These are phyloP conservation scores for Suhomyces terraborum DNA, from an alignment of 1,139 yeast species.

Conservation along the genomic window DNA sequence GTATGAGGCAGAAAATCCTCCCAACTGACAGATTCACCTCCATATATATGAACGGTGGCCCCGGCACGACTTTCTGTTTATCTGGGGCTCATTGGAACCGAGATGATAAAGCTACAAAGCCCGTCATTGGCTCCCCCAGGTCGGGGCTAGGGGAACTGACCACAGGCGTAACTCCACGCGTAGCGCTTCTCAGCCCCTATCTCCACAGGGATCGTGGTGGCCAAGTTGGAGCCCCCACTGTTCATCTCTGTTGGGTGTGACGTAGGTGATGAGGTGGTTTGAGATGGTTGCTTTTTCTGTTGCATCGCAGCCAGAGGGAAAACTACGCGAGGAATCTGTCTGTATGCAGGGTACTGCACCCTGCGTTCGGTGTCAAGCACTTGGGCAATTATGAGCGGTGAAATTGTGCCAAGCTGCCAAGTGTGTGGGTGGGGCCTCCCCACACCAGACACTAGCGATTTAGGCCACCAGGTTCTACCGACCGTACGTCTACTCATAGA, in stretches of 20 bases:
- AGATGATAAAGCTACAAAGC: constrained; percentile 4
- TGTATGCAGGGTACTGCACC: background rate
- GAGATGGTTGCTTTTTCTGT: background rate
- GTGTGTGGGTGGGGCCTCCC: background rate
- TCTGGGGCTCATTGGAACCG: constrained; percentile 2
- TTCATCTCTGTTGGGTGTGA: background rate
- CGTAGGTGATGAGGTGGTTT: background rate
- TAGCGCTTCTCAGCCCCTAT: constrained; percentile 5
- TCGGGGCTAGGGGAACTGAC: background rate
- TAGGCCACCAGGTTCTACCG: too few species aligned
- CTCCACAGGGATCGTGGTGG: background rate
- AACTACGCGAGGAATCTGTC: background rate
- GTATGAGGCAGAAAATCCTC: constrained; percentile 1
- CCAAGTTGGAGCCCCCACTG: background rate
- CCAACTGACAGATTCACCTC: background rate
- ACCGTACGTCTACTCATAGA: too few species aligned
- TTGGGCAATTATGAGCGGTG: background rate
- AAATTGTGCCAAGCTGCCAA: background rate
- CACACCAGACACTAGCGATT: background rate
- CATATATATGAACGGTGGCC: constrained; percentile 6
- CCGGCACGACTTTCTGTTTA: constrained; percentile 5
- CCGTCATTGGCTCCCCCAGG: constrained; percentile 7
- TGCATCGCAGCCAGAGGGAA: background rate
- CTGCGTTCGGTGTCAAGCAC: background rate
- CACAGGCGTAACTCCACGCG: background rate